These are phyloP conservation scores for Thielaviopsis ethacetica DNA, from an alignment of 2,329 filamentous ascomycete species.

Conservation along the genomic window DNA sequence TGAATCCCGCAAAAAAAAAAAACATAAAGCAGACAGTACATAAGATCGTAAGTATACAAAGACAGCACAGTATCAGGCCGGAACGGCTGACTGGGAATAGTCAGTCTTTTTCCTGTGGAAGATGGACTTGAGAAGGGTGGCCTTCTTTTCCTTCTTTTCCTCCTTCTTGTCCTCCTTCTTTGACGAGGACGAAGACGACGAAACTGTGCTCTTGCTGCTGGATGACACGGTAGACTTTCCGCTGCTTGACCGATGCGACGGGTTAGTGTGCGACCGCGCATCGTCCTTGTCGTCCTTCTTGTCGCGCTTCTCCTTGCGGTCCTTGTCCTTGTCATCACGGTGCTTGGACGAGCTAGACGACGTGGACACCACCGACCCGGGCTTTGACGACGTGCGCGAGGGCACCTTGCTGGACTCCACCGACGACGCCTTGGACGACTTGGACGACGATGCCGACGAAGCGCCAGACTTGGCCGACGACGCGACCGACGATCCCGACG, in stretches of 20 bases:
- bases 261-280: not conserved
- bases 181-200: not conserved
- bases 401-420: not conserved
- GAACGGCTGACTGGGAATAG: slow-evolving; percentile 2
- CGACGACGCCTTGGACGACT: slow-evolving; percentile 1
- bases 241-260: slow-evolving; percentile 10
- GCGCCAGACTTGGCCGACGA: not conserved
- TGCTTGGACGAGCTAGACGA: slow-evolving; percentile 17
- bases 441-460: not conserved
- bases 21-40: not conserved
- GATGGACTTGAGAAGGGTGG: slow-evolving; percentile 40
- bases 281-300: slow-evolving; percentile 23
- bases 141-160: slow-evolving; percentile 28
- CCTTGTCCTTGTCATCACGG: slow-evolving; percentile 8
- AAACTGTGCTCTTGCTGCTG: not conserved
- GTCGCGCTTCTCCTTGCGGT: slow-evolving; percentile 17
- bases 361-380: slow-evolving; percentile 10
- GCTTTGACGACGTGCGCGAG: not conserved
- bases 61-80: not conserved
- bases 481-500: not conserved
- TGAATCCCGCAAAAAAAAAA: not conserved
- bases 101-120: slow-evolving; percentile 38
- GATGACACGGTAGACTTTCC: slow-evolving; percentile 12
- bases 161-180: slow-evolving; percentile 22
- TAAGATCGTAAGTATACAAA: not conserved